phyloP scores from a whole-genome alignment of 805 yeast species.

The Pichia deserticola region DNA sequence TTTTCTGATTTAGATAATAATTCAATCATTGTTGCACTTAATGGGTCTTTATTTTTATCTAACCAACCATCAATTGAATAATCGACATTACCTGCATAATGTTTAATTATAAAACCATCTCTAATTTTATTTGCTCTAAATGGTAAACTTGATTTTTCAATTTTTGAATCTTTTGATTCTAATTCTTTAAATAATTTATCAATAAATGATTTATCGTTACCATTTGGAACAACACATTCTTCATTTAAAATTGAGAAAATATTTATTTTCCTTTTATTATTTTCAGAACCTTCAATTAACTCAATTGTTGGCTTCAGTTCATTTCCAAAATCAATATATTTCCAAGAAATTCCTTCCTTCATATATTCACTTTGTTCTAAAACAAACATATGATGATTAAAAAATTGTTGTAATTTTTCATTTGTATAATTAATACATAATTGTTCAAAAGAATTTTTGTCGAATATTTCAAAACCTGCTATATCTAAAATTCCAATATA shows the following conservation, averaged over 20 bases:
- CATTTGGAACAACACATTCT: conserved; percentile 90
- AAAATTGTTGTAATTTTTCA: conserved; percentile 53
- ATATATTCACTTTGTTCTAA: conserved; percentile 54
- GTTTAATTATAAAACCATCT: conserved; percentile 76
- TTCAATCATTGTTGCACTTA: conserved; percentile 64
- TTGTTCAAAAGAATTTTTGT: conserved; percentile 51
- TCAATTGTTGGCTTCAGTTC: conserved; percentile 94
- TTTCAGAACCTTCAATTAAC: conserved; percentile 62
- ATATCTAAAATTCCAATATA: conserved; percentile 54
- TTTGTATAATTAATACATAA: conserved; percentile 55
- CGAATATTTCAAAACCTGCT: conserved; percentile 57
- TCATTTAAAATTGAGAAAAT: conserved; percentile 83
- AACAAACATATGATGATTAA: conserved; percentile 55
- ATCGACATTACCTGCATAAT: conserved; percentile 96
- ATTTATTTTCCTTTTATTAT: conserved; percentile 50
- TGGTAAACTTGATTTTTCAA: conserved; percentile 28
- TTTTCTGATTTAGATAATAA: conserved; percentile 54
- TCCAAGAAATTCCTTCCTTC: conserved; percentile 54
- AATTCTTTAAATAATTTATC: conserved; percentile 68
- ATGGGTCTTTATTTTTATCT: conserved; percentile 89
- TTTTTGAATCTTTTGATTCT: conserved; percentile 32
- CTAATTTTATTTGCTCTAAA: conserved; percentile 69
- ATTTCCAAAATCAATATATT: conserved; percentile 86
- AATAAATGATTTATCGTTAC: conserved; percentile 74
- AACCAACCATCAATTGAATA: conserved; percentile 90